Base-by-base conservation (phyloP, 2,329 filamentous ascomycete species). In the Aspergillus intermedius region DNA sequence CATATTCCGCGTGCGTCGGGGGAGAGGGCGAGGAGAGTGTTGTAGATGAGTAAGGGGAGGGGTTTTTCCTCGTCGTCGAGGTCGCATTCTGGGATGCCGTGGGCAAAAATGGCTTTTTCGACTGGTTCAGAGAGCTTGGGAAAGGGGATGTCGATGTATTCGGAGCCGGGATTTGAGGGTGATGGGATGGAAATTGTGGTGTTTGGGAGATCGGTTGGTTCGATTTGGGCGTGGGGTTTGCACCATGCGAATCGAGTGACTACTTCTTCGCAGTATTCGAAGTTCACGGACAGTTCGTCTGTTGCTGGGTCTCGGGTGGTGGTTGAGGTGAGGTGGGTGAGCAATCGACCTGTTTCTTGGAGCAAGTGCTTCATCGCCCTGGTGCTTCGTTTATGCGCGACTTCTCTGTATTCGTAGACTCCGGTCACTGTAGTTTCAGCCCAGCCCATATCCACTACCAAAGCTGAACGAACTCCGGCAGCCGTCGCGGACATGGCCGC, bases 381-480 rank as follows among this genome's bases (percentile, higher is more conserved):
- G 12, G 88, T 76, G 35, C 81, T 91, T 47, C 88, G 79, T 49
- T 77, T 80, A 47, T 81, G 82, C 13, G 78, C 76, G 1, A 95
- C 81, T 65, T 95, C 90, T 47, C 88, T 84, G 65, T 90, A 95
- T 69, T 98, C 93, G 63, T 91, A 97, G 5, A 97, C 78, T 5
- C 84, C 87, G 0, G 89, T 95, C 19, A 94, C 81, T 0, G 85
- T 79, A 0, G 91, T 95, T 68, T 97, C 93, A 39, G 83, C 79
- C 93, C 93, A 98, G 40, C 91, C 93, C 51, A 98, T 78, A 62
- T 98, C 90, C 34, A 98, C 77, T 0, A 97, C 82, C 39, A 98
- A 68, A 1, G 86, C 89, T n/a, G 88, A 88, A 12, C 93, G 83
- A 37, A 95, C 74, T 0, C 93, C 93, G 5, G 91, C 90, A 6